Evolutionary conservation across 2,329 filamentous ascomycete species (phyloP).

Genomic region (Scedosporium minutisporum): DNA sequence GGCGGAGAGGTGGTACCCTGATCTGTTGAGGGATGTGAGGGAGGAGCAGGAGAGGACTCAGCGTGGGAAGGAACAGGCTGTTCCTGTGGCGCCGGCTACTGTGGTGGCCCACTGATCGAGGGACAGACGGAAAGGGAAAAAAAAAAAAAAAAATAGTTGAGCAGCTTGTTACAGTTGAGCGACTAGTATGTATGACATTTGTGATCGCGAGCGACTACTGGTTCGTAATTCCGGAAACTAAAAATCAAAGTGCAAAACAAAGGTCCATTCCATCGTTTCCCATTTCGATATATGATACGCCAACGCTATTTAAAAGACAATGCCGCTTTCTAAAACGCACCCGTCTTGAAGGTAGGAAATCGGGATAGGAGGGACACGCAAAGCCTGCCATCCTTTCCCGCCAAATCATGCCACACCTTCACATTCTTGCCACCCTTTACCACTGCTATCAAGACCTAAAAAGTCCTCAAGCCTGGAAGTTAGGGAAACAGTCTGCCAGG

Average conservation of each 20-base stretch:
- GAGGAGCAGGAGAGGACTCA: conserved; percentile 43
- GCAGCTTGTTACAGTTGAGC: not conserved
- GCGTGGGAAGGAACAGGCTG: conserved; percentile 16
- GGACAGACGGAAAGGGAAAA: not conserved
- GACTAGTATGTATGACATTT: not conserved
- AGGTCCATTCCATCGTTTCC: not conserved
- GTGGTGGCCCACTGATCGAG: conserved; percentile 22
- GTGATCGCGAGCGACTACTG: not conserved
- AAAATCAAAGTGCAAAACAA: not conserved
- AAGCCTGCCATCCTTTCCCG: not conserved
- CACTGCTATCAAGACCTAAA: not conserved
- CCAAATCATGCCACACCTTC: too few species aligned
- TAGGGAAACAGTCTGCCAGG: conserved; percentile 62
- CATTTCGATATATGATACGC: not conserved
- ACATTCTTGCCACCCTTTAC: not conserved
- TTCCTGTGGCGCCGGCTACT: conserved; percentile 13
- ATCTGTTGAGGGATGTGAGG: conserved; percentile 47
- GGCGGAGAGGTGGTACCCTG: conserved; percentile 69
- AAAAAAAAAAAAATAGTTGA: not conserved
- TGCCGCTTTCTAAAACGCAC: not conserved
- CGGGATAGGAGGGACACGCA: not conserved
- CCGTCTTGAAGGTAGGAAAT: not conserved
- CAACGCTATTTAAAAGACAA: not conserved
- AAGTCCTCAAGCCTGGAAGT: conserved; percentile 17
- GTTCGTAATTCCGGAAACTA: not conserved